Evolutionary conservation across 2,329 filamentous ascomycete genomes (phyloP).

Genomic region (Ceratocystis cubensis): DNA sequence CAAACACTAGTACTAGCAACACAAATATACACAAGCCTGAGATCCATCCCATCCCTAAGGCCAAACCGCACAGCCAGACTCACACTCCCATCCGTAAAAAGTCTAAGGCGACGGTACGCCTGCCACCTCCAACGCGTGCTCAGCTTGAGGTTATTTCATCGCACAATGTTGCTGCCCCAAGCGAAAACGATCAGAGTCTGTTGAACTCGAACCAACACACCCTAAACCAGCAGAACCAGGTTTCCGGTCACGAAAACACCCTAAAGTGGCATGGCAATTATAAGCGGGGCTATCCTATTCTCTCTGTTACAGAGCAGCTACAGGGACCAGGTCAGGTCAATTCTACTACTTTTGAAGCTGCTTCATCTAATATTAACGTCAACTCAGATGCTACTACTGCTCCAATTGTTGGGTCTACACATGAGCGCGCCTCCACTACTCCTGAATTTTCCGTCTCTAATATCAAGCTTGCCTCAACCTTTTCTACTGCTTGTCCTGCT

Average conservation of each 20-base stretch:
- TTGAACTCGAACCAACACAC: background rate
- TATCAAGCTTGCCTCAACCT: background rate
- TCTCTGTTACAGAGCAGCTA: no score
- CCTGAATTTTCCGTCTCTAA: background rate
- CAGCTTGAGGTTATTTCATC: background rate
- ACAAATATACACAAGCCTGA: background rate
- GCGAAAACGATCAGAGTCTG: background rate
- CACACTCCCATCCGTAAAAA: background rate
- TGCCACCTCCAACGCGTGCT: background rate
- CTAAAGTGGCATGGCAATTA: no score
- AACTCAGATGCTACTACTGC: background rate
- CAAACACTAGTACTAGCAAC: no score
- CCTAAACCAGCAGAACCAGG: no score
- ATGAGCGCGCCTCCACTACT: background rate
- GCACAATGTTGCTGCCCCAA: background rate
- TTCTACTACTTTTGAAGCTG: background rate
- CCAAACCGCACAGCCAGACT: background rate
- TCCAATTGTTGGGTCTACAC: background rate
- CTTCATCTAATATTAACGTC: background rate
- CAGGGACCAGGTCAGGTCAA: no score
- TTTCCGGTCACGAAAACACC: no score
- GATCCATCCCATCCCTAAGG: background rate
- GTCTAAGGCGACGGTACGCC: background rate
- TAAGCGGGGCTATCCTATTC: no score
- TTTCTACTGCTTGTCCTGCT: constrained; percentile 13